Evolutionary conservation across 148 eudicot genomes (phyloP).

Genomic region (Chenopodium formosanum): DNA sequence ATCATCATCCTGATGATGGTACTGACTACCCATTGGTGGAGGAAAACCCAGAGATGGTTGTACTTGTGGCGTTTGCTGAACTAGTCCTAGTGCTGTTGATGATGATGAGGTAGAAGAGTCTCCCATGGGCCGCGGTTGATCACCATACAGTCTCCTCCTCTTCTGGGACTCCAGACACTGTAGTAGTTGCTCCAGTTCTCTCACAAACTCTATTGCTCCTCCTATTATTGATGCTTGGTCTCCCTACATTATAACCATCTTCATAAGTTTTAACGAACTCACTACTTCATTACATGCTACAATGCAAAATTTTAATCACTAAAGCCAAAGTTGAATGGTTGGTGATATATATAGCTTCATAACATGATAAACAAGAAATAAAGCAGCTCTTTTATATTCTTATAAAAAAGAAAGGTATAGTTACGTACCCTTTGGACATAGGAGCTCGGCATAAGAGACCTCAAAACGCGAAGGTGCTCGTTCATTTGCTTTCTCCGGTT

Average conservation of each 20-base stretch:
- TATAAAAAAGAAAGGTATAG: too few relatives aligned
- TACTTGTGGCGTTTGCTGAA: conserved; percentile 24
- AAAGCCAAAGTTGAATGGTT: too few relatives aligned
- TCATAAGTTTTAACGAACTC: not conserved
- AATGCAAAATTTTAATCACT: too few relatives aligned
- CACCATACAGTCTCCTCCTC: conserved; percentile 75
- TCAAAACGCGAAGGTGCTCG: conserved; percentile 87
- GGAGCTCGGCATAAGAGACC: conserved; percentile 98
- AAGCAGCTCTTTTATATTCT: too few relatives aligned
- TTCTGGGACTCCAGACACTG: conserved; percentile 96
- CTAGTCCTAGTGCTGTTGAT: conserved; percentile 19
- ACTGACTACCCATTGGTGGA: conserved; percentile 12
- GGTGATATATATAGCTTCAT: too few relatives aligned
- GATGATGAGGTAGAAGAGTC: conserved; percentile 45
- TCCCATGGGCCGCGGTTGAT: conserved; percentile 37
- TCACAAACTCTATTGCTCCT: conserved; percentile 93
- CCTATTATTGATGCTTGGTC: conserved; percentile 98
- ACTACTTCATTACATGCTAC: not conserved
- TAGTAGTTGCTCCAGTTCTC: conserved; percentile 86
- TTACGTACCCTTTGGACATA: conserved; percentile 86
- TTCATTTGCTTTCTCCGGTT: conserved; percentile 98
- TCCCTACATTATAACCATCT: conserved; percentile 42
- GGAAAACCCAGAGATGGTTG: conserved; percentile 42
- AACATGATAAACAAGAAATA: too few relatives aligned
- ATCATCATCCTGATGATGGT: conserved; percentile 12